Evolutionary conservation across 352 stramenopile genomes (phyloP).

Genomic region (Phytopythium chamaehyphon): DNA sequence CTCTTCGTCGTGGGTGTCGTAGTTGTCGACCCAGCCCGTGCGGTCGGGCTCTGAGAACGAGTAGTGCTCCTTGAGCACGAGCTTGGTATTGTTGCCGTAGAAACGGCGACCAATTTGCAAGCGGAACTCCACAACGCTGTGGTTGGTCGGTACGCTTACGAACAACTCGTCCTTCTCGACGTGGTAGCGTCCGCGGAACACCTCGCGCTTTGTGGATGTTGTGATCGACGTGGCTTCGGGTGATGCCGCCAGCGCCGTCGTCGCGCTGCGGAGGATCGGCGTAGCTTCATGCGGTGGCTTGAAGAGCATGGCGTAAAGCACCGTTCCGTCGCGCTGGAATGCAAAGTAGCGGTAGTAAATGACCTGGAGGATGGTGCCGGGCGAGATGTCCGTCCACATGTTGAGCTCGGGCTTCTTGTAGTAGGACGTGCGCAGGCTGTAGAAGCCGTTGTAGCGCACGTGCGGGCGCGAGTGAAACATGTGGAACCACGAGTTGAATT

Average conservation of each 20-base stretch:
- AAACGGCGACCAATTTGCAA: constrained; percentile 42
- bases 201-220: constrained; percentile 22
- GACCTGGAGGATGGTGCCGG: constrained; percentile 70
- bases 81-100: constrained; percentile 51
- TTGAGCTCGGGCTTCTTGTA: constrained; percentile 85
- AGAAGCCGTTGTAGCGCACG: constrained; percentile 80
- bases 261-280: constrained; percentile 23
- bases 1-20: constrained; percentile 66
- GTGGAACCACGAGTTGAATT: constrained; percentile 62
- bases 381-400: constrained; percentile 73
- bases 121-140: constrained; percentile 68
- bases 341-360: constrained; percentile 85
- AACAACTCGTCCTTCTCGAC: constrained; percentile 64
- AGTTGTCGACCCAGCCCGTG: constrained; percentile 61
- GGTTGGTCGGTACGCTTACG: constrained; percentile 63
- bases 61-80: constrained; percentile 67
- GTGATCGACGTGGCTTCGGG: neutral
- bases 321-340: constrained; percentile 67
- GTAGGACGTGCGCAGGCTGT: constrained; percentile 73
- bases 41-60: constrained; percentile 65
- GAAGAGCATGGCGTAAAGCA: constrained; percentile 79
- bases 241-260: neutral
- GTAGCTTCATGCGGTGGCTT: constrained; percentile 55
- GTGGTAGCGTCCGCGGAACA: constrained; percentile 53
- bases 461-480: constrained; percentile 69